These are phyloP conservation scores for Tremellales sp. DNA, from an alignment of 1,284 basidiomycete species.

Conservation along the genomic window DNA sequence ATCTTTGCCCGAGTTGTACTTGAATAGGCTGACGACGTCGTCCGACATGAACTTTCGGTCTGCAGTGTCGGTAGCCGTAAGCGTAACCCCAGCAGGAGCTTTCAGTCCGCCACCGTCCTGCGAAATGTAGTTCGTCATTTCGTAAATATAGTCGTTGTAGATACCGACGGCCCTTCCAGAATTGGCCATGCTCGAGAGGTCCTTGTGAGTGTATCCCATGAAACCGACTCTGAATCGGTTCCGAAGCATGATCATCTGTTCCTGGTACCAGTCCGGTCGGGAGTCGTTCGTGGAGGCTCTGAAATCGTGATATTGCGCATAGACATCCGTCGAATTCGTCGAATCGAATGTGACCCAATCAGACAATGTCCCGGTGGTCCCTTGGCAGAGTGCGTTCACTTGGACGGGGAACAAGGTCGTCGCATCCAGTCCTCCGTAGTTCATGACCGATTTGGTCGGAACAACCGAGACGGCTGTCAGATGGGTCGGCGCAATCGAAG, in stretches of 20 bases:
- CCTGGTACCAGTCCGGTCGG: slow-evolving; percentile 96
- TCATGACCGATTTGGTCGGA: slow-evolving; percentile 65
- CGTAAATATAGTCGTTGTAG: slow-evolving; percentile 81
- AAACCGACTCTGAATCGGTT: slow-evolving; percentile 85
- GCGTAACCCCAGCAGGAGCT: slow-evolving; percentile 61
- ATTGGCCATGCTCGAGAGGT: slow-evolving; percentile 67
- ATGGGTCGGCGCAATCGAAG: slow-evolving; percentile 54
- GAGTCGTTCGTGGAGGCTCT: slow-evolving; percentile 79
- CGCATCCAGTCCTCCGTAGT: slow-evolving; percentile 76
- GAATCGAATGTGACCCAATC: slow-evolving; percentile 79
- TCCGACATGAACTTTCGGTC: slow-evolving; percentile 70
- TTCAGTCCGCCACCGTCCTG: slow-evolving; percentile 52
- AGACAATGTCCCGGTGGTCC: slow-evolving; percentile 71
- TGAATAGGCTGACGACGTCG: slow-evolving; percentile 74
- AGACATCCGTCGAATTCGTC: slow-evolving; percentile 72
- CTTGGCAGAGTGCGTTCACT: slow-evolving; percentile 91
- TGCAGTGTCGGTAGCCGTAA: slow-evolving; percentile 55
- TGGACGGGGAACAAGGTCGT: slow-evolving; percentile 91
- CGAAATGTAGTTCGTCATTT: slow-evolving; percentile 72
- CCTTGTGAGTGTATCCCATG: slow-evolving; percentile 77
- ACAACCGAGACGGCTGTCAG: slow-evolving; percentile 68
- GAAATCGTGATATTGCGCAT: slow-evolving; percentile 92
- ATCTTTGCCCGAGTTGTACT: slow-evolving; percentile 73
- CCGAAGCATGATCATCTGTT: slow-evolving; percentile 84
- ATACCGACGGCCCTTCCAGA: slow-evolving; percentile 69